phyloP scores from a whole-genome alignment of 2,329 filamentous ascomycete genomes.

The Thielaviopsis musarum region DNA sequence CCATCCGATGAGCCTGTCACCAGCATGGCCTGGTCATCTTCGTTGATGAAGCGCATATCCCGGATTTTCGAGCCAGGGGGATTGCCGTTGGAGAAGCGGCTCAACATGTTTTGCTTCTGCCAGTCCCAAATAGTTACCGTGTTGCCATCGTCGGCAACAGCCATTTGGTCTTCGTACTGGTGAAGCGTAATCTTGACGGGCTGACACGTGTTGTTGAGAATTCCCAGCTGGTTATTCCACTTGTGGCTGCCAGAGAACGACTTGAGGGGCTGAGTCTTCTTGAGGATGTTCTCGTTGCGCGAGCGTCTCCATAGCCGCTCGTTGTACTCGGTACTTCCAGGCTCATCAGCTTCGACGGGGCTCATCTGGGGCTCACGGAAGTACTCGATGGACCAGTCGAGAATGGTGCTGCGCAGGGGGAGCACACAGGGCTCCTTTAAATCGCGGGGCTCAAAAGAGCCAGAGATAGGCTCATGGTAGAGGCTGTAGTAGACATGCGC shows the following conservation, averaged over 20 bases:
- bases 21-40: slow-evolving; percentile 87
- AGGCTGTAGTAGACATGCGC: slow-evolving; percentile 56
- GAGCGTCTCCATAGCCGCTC: slow-evolving; percentile 82
- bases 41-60: slow-evolving; percentile 93
- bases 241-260: slow-evolving; percentile 67
- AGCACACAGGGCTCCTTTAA: slow-evolving; percentile 42
- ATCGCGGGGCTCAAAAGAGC: slow-evolving; percentile 50
- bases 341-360: slow-evolving; percentile 85
- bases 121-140: slow-evolving; percentile 90
- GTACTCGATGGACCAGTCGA: slow-evolving; percentile 94
- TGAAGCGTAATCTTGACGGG: slow-evolving; percentile 91
- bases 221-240: slow-evolving; percentile 70
- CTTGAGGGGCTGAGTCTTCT: slow-evolving; percentile 87
- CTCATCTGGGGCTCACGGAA: slow-evolving; percentile 99
- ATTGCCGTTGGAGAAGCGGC: slow-evolving; percentile 87
- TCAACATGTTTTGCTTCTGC: slow-evolving; percentile 57
- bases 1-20: slow-evolving; percentile 94
- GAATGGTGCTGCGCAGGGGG: slow-evolving; percentile 66
- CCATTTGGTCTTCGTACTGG: slow-evolving; percentile 91
- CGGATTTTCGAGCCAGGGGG: slow-evolving; percentile 82
- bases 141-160: slow-evolving; percentile 84
- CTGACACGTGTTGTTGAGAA: slow-evolving; percentile 79
- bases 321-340: slow-evolving; percentile 92
- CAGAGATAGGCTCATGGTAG: slow-evolving; percentile 63
- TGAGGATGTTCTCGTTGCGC: slow-evolving; percentile 81